Conservation (phyloP, 225 moss, liverwort and hornwort species). For the Takakia lepidozioides region DNA sequence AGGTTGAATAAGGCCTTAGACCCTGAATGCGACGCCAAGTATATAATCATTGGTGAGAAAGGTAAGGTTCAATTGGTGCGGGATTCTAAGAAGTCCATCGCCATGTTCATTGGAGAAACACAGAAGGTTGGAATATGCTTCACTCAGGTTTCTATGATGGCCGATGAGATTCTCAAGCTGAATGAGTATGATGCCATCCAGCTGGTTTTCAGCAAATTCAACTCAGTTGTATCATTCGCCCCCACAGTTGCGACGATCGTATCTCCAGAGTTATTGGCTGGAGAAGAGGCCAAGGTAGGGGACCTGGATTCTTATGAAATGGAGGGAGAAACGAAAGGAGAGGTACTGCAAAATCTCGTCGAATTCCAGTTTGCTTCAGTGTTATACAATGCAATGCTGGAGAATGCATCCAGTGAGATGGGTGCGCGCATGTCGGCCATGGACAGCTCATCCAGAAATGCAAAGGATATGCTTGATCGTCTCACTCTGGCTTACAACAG, state of each 20-base stretch:
- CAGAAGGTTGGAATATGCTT: conserved; percentile 79
- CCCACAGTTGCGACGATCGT: conserved; percentile 85
- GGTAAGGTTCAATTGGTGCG: conserved; percentile 71
- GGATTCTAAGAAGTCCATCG: conserved; percentile 59
- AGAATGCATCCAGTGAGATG: conserved; percentile 85
- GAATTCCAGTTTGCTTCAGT: conserved; percentile 84
- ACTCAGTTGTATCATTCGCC: conserved; percentile 65
- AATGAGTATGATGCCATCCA: conserved; percentile 86
- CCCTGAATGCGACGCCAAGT: conserved; percentile 39
- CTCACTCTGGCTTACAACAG: conserved; percentile 96
- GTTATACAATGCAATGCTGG: conserved; percentile 77
- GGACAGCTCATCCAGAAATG: conserved; percentile 92
- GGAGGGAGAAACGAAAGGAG: conserved; percentile 73
- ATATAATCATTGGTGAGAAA: conserved; percentile 82
- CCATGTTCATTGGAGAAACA: conserved; percentile 61
- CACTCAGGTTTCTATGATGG: conserved; percentile 73
- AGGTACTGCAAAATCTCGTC: conserved; percentile 78
- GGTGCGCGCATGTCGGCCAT: conserved; percentile 99
- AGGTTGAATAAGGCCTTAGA: conserved; percentile 42
- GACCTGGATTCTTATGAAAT: conserved; percentile 59
- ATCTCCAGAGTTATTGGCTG: conserved; percentile 60
- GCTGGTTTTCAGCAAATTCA: conserved; percentile 84
- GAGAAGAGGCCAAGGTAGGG: conserved; percentile 44
- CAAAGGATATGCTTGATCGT: conserved; percentile 92
- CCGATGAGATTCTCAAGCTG: conserved; percentile 82